Evolutionary conservation across 441 rosid species (phyloP), one percentile per base, ranked within the genome.

Genomic region (Sinapis alba): DNA sequence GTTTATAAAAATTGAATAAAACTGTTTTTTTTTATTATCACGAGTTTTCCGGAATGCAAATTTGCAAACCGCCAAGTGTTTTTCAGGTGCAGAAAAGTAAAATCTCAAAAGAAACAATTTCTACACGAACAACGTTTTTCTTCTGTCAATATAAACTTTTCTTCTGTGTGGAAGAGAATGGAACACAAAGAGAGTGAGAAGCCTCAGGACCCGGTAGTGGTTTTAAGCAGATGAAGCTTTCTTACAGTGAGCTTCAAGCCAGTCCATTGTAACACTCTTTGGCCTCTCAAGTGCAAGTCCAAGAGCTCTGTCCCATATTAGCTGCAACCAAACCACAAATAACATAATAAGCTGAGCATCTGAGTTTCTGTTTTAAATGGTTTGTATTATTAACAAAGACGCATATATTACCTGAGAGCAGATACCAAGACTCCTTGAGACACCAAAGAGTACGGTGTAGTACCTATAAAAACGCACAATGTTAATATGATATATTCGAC

Each of bases 251-350:
- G 82, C 88, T 67, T 93, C 97, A 20, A 93, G 92, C 97, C 93
- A 90, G 20, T 90, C 94, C 91, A 91, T 87, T 0, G 97, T 91
- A 23, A 93, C 93, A 86, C 97, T 93, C 69, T 93, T 93, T 7
- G 96, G 97, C 90, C 97, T 88, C 86, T 93, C 97, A 1, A 93
- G 93, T 2, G 98, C 87, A 73, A 93, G 75, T 28, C 97, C 97
- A 8, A 93, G 92, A 32, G 98, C 97, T 73, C 96, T 84, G 84
- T 93, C 98, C 98, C 97, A 90, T 82, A 91, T 85, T 69, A 90
- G 75, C 97, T 93, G 89, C 51, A 53, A 84, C 65, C 79, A 82
- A 68, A 30, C 68, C 68, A 60, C 56, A 71, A 36, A 19, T 24
- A 61, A 4, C 20, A 34, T 59, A 13, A 34, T 59, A 13, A 20